Evolutionary conservation across 306 rosid genomes (phyloP), one percentile per base, ranked within the genome.

Genomic region (Cucumis hystrix): DNA sequence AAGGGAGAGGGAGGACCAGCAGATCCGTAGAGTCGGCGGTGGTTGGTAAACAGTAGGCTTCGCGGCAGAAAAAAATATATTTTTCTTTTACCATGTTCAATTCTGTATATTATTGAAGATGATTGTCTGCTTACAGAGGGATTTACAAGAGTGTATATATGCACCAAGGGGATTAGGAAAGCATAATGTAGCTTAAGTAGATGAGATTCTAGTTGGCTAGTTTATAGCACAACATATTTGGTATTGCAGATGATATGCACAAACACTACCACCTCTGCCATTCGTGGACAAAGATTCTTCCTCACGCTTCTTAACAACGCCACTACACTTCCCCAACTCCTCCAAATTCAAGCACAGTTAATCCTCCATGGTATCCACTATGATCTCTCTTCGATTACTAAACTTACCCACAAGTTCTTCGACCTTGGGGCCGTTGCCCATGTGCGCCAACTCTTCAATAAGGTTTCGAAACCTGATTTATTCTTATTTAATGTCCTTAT

Each of bases 401-500:
- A 90, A 65, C 97, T 95, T 86, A 87, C 85, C 54, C 97, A 95
- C 83, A 87, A 85, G 82, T 85, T 95, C 82, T 91, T 89, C 77
- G 91, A 95, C 78, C 82, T 89, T 40, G 82, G 81, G 23, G 93
- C 96, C 91, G 81, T 89, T 5, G 85, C 67, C 82, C 84, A 80
- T 33, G 96, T 97, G 6, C 91, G 84, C 7, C 78, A 83, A 62
- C 92, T 92, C 79, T 84, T 90, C 86, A 83, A 85, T 89, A 82
- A 90, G 65, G 69, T 87, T 62, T 89, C 83, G n/a, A 86, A 56
- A 10, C 96, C 99, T 10, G 99, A 92, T 60, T 85, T 87, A 39
- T 95, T 95, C 89, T 89, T 95, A 83, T 87, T 85, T 85, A 92
- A 95, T 75, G 99, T 92, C 66, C 85, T 95, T 72, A 80, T 92